These are phyloP conservation scores for Microthlaspi erraticum DNA, from an alignment of 345 rosid genomes.

Conservation along the genomic window DNA sequence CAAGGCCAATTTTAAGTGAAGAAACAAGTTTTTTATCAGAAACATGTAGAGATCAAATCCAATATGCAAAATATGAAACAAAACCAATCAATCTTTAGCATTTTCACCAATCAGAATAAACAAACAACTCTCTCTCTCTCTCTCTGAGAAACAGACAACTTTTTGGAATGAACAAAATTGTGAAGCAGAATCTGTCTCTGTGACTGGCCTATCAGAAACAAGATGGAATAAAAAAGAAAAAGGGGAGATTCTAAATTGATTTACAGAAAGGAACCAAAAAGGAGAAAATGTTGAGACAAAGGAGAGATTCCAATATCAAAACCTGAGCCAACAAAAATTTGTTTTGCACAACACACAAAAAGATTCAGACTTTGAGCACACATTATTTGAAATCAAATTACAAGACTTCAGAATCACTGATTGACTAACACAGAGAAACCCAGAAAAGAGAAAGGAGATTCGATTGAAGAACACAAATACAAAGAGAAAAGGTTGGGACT, in stretches of 20 bases:
- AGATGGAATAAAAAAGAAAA: background rate
- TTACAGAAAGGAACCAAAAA: background rate
- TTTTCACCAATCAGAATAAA: constrained; percentile 5
- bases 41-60: background rate
- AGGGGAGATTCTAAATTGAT: background rate
- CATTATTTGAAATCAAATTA: background rate
- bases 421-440: constrained; percentile 1
- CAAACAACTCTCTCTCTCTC: constrained; percentile 17
- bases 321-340: background rate
- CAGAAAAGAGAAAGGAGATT: background rate
- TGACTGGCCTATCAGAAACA: constrained; percentile 29
- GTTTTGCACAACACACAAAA: constrained; percentile 14
- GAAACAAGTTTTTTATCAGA: background rate
- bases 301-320: background rate
- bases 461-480: background rate
- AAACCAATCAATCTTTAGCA: constrained; percentile 2
- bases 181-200: constrained; percentile 8
- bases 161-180: constrained; percentile 24
- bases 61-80: constrained; percentile 11
- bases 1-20: background rate
- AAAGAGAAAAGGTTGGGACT: background rate
- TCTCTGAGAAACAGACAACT: constrained; percentile 30
- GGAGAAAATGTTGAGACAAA: constrained; percentile 23
- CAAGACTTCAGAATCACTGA: background rate
- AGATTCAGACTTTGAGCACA: constrained; percentile 24